Evolutionary conservation across 129 eudicot genomes (phyloP).

Genomic region (Centrapalus pauciflorus): DNA sequence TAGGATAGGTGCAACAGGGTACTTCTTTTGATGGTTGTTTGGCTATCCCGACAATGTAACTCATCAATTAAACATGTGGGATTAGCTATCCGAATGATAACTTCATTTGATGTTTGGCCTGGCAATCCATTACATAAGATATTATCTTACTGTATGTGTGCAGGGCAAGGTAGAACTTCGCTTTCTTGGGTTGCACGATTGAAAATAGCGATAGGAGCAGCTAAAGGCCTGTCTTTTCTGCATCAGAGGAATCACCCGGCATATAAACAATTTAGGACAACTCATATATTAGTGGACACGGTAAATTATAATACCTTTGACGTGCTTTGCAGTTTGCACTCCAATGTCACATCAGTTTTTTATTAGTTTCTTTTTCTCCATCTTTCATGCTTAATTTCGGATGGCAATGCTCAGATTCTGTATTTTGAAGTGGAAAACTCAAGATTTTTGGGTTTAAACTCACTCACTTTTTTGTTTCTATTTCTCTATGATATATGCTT

Average conservation of each 20-base stretch:
- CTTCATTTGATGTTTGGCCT: no score
- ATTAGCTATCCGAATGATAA: no score
- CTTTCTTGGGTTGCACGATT: slow-evolving; percentile 24
- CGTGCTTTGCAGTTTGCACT: background rate
- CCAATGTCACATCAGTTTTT: background rate
- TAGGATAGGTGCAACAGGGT: no score
- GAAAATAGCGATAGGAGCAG: slow-evolving; percentile 21
- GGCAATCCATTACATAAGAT: no score
- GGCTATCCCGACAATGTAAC: no score
- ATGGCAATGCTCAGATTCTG: slow-evolving; percentile 18
- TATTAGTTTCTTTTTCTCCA: background rate
- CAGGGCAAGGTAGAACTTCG: background rate
- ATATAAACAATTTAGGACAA: slow-evolving; percentile 14
- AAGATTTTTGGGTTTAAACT: no score
- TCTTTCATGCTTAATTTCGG: background rate
- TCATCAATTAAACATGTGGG: no score
- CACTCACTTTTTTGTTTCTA: no score
- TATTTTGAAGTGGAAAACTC: slow-evolving; percentile 13
- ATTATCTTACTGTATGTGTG: background rate
- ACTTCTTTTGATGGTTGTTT: no score
- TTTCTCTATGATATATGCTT: no score
- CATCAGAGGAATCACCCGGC: slow-evolving; percentile 11
- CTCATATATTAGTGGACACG: slow-evolving; percentile 20
- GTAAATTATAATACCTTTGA: background rate
- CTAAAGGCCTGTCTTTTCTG: slow-evolving; percentile 21